Conservation (phyloP, 2,329 filamentous ascomycete species). For the Didymosphaeria variabile region DNA sequence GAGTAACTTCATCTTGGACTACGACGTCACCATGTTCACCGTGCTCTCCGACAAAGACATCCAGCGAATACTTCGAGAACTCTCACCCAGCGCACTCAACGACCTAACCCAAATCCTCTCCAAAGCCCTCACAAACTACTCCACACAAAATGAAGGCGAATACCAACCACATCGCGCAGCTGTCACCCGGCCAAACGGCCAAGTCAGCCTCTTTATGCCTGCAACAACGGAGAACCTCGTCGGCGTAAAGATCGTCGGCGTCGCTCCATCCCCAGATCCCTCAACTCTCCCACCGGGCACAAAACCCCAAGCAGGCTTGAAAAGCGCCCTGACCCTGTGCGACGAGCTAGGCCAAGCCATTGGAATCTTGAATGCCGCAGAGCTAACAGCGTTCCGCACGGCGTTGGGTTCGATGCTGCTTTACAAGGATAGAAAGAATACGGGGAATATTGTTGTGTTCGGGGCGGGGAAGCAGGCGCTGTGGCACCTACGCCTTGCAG, state of each 20-base stretch:
- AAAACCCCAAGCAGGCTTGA: slow-evolving; percentile 54
- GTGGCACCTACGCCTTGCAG: slow-evolving; percentile 59
- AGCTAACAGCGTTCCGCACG: slow-evolving; percentile 82
- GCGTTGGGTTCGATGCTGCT: slow-evolving; percentile 75
- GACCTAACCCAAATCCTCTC: neutral
- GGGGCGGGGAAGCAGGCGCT: slow-evolving; percentile 60
- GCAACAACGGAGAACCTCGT: slow-evolving; percentile 70
- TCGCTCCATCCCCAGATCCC: slow-evolving; percentile 35
- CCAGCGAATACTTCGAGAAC: neutral
- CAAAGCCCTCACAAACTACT: slow-evolving; percentile 42
- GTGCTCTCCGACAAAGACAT: neutral
- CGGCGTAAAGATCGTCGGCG: slow-evolving; percentile 76
- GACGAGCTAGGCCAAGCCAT: slow-evolving; percentile 62
- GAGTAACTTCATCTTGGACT: no score
- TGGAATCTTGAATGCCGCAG: slow-evolving; percentile 76
- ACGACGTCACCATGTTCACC: neutral
- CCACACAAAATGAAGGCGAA: slow-evolving; percentile 32
- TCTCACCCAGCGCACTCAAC: neutral
- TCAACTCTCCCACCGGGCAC: slow-evolving; percentile 49
- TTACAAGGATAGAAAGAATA: slow-evolving; percentile 23
- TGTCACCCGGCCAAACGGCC: slow-evolving; percentile 51
- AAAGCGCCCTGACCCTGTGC: slow-evolving; percentile 72
- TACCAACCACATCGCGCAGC: slow-evolving; percentile 56
- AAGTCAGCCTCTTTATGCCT: slow-evolving; percentile 78
- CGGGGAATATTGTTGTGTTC: slow-evolving; percentile 55